Evolutionary conservation across 768 basidiomycete species (phyloP).

Genomic region (Hemileccinum rubropunctum): DNA sequence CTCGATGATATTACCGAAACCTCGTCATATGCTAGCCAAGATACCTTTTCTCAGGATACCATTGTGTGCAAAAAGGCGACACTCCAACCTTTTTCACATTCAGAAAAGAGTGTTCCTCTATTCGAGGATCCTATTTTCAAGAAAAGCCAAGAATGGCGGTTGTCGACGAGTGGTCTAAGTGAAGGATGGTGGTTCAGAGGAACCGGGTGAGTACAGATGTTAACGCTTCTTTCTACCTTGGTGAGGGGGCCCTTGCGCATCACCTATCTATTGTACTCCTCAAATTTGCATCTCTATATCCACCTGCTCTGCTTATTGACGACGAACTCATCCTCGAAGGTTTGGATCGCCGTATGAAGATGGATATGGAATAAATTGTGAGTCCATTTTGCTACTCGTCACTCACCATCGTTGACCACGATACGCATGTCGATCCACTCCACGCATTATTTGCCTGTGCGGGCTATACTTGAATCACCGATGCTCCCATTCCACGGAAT

Average conservation of each 20-base stretch:
- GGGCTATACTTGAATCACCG: background rate
- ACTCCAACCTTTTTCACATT: background rate
- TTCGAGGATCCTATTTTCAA: slow-evolving; percentile 79
- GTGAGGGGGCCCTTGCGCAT: background rate
- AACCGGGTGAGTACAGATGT: slow-evolving; percentile 57
- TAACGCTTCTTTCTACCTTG: background rate
- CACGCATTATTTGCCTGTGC: background rate
- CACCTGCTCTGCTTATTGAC: slow-evolving; percentile 4
- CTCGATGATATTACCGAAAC: slow-evolving; percentile 15
- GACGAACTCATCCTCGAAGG: slow-evolving; percentile 28
- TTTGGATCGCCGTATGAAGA: slow-evolving; percentile 81
- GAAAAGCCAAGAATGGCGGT: slow-evolving; percentile 77
- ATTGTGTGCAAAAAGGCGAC: background rate
- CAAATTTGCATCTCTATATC: background rate
- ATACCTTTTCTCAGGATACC: slow-evolving; percentile 8
- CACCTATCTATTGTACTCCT: background rate
- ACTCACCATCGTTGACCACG: background rate
- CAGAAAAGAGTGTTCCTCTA: slow-evolving; percentile 33
- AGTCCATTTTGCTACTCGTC: slow-evolving; percentile 21
- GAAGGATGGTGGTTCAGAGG: slow-evolving; percentile 85
- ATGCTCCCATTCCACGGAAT: background rate
- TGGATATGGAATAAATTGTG: slow-evolving; percentile 95
- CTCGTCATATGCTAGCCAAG: background rate
- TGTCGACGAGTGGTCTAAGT: slow-evolving; percentile 88
- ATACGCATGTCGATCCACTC: background rate